A percentile compares a stretch with the other conserved stretches of the same genome.
phyloP scores from a whole-genome alignment of 1,139 yeast genomes.

The Kodamaea plutei region DNA sequence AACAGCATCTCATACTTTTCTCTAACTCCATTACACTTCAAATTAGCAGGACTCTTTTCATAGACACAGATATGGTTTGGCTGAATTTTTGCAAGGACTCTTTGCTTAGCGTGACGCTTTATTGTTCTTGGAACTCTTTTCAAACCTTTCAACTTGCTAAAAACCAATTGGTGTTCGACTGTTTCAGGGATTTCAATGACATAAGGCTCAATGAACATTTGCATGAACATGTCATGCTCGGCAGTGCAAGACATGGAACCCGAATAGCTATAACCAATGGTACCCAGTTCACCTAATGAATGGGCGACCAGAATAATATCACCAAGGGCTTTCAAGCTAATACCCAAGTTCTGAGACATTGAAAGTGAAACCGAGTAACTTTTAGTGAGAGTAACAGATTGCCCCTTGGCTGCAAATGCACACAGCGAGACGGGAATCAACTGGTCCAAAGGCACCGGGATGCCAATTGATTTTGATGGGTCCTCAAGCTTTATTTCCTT shows the following conservation, averaged over 20 bases:
- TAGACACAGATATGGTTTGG: constrained; percentile 9
- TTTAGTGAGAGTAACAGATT: constrained; percentile 1
- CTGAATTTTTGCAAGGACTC: constrained; percentile 4
- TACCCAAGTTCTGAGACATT: not conserved
- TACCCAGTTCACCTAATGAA: not conserved
- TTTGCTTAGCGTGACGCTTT: constrained; percentile 3
- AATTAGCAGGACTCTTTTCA: constrained; percentile 2
- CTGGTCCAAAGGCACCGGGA: not conserved
- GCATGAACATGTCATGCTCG: constrained; percentile 4
- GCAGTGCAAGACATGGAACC: constrained; percentile 6
- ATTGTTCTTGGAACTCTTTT: constrained; percentile 1
- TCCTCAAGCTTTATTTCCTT: constrained; percentile 2
- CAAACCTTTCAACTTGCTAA: constrained; percentile 2
- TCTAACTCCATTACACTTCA: constrained; percentile 5
- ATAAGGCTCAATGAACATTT: constrained; percentile 8
- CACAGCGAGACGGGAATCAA: constrained; percentile 9
- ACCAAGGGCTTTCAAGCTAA: not conserved
- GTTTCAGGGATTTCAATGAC: constrained; percentile 6
- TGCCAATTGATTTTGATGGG: not conserved
- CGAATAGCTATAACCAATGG: constrained; percentile 1
- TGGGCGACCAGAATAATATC: not conserved
- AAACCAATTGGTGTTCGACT: not conserved
- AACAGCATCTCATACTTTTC: constrained; percentile 1
- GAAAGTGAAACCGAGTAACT: constrained; percentile 2
- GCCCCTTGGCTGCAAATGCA: constrained; percentile 4